Evolutionary conservation across 371 early-diverging fungal genomes (phyloP).

Genomic region (Polyrhizophydium stewartii): DNA sequence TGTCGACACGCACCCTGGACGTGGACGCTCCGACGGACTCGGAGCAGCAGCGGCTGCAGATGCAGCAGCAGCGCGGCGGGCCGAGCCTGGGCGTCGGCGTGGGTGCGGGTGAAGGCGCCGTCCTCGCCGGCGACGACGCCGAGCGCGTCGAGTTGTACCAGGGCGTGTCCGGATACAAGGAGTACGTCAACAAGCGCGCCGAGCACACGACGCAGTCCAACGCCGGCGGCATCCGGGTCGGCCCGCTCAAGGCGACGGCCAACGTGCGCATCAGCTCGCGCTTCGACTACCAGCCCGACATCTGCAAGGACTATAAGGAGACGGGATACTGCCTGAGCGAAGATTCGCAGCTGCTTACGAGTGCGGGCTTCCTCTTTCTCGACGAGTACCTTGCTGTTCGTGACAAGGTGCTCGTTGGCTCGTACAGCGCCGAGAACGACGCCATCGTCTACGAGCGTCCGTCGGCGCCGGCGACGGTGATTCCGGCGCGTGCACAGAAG

Average conservation of each 20-base stretch:
- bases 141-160: conserved; percentile 52
- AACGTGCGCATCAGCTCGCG: conserved; percentile 68
- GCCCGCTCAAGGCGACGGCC: conserved; percentile 79
- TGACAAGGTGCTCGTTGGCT: no score
- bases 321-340: conserved; percentile 24
- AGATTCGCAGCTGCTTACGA: no score
- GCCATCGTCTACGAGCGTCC: no score
- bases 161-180: conserved; percentile 56
- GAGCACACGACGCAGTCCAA: conserved; percentile 46
- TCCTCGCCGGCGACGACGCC: conserved; percentile 28
- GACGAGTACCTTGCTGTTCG: no score
- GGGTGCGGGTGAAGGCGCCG: conserved; percentile 25
- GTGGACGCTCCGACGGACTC: conserved; percentile 55
- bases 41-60: conserved; percentile 28
- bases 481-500: no score
- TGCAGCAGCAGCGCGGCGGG: conserved; percentile 19
- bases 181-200: conserved; percentile 58
- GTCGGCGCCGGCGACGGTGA: no score
- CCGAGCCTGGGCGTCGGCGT: conserved; percentile 4
- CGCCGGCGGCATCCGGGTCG: conserved; percentile 59
- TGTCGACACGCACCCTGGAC: conserved; percentile 43
- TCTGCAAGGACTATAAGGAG: conserved; percentile 98
- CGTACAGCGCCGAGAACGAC: no score
- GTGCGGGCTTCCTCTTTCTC: no score
- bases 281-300: conserved; percentile 94